Evolutionary conservation across 163 green algal species (phyloP).

Genomic region (Prototheca wickerhamii): DNA sequence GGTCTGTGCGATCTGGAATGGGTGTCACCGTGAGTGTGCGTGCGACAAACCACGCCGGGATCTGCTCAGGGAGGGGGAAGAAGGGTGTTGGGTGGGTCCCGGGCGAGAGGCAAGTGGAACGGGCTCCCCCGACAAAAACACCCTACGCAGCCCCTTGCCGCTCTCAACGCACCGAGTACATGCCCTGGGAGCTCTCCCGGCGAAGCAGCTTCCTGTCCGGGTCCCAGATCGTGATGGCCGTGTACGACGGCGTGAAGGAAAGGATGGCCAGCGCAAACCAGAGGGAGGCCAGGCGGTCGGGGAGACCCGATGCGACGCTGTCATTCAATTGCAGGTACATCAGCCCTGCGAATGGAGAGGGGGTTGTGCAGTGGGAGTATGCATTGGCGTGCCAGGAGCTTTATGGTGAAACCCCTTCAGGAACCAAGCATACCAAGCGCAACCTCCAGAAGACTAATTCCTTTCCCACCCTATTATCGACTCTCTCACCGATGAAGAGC

Average conservation of each 20-base stretch:
- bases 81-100: not conserved
- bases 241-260: conserved; percentile 28
- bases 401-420: too few relatives aligned
- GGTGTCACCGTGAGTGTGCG: conserved; percentile 9
- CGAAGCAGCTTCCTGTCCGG: conserved; percentile 24
- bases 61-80: conserved; percentile 1
- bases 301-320: conserved; percentile 14
- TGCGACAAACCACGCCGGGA: conserved; percentile 20
- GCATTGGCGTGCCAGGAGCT: too few relatives aligned
- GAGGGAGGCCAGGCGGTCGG: conserved; percentile 25
- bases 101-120: too few relatives aligned
- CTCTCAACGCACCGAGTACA: conserved; percentile 9
- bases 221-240: conserved; percentile 23
- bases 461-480: not conserved
- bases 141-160: too few relatives aligned
- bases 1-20: conserved; percentile 5
- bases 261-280: conserved; percentile 32
- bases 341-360: not conserved
- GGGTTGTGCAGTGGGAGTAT: not conserved
- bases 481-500: conserved; percentile 18
- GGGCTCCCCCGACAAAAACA: too few relatives aligned
- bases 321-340: conserved; percentile 23
- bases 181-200: conserved; percentile 15
- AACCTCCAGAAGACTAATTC: too few relatives aligned
- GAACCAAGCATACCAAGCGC: too few relatives aligned